A percentile compares a stretch with the other conserved stretches of the same genome.
Conservation (phyloP, 768 basidiomycete species). For the Dioszegia aurantiaca region DNA sequence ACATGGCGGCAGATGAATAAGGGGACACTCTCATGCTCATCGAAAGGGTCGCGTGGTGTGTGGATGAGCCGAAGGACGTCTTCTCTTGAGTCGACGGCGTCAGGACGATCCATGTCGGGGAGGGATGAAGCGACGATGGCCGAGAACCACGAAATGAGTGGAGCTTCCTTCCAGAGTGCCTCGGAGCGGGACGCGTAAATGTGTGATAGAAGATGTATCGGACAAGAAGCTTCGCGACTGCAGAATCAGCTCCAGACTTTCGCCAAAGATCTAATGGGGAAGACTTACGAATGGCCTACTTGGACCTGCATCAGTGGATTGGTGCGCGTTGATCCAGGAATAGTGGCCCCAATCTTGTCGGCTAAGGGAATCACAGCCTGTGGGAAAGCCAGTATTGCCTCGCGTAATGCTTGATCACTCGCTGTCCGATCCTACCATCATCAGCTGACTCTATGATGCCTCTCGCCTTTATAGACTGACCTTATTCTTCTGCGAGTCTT, state of each 20-base stretch:
- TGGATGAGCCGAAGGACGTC: slow-evolving; percentile 24
- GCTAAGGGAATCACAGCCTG: slow-evolving; percentile 76
- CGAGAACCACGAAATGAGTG: slow-evolving; percentile 66
- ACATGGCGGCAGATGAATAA: slow-evolving; percentile 61
- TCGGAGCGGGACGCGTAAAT: slow-evolving; percentile 78
- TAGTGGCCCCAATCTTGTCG: slow-evolving; percentile 72
- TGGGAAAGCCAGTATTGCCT: slow-evolving; percentile 76
- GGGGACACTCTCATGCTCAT: slow-evolving; percentile 28
- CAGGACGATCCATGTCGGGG: slow-evolving; percentile 32
- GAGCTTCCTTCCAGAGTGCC: slow-evolving; percentile 76
- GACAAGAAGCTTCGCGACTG: slow-evolving; percentile 52
- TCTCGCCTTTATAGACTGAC: slow-evolving; percentile 46
- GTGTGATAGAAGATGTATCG: slow-evolving; percentile 75
- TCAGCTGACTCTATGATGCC: slow-evolving; percentile 6
- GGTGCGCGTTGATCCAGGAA: slow-evolving; percentile 61
- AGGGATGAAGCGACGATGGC: slow-evolving; percentile 59
- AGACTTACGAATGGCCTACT: slow-evolving; percentile 65
- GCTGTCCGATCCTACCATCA: slow-evolving; percentile 57
- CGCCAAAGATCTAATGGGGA: slow-evolving; percentile 17
- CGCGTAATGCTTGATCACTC: slow-evolving; percentile 67
- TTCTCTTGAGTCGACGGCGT: slow-evolving; percentile 44
- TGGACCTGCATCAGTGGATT: slow-evolving; percentile 68
- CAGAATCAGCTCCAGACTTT: neutral
- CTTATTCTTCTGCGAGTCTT: slow-evolving; percentile 54
- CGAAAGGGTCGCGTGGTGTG: slow-evolving; percentile 34